phyloP scores from a whole-genome alignment of 208 protist genomes.

The Acanthamoeba royreba region DNA sequence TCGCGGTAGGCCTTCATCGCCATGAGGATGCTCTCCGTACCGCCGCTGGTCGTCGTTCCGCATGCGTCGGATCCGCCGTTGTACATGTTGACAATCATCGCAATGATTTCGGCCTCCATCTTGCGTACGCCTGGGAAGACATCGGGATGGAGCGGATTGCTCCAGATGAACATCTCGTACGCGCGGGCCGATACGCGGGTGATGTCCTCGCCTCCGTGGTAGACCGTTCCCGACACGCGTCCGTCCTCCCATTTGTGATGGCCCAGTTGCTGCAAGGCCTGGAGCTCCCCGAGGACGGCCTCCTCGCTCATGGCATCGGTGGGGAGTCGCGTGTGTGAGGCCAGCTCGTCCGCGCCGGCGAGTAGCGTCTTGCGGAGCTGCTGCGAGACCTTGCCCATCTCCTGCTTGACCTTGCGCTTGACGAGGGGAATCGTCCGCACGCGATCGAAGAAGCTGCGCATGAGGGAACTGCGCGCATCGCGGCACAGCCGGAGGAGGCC shows the following conservation, averaged over 20 bases:
- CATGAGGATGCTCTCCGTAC: constrained; percentile 91
- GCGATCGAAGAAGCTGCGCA: background rate
- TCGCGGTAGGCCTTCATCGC: constrained; percentile 95
- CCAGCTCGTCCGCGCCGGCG: background rate
- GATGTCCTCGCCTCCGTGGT: constrained; percentile 13
- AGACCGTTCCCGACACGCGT: background rate
- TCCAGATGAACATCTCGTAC: constrained; percentile 48
- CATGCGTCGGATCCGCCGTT: constrained; percentile 89
- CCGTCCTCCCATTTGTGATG: constrained; percentile 28
- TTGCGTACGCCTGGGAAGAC: constrained; percentile 95
- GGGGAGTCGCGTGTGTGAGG: background rate
- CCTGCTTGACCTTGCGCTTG: background rate
- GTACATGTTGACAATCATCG: constrained; percentile 93
- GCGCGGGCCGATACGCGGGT: background rate
- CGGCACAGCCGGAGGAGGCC: background rate
- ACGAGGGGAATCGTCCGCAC: background rate
- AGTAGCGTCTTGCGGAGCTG: background rate
- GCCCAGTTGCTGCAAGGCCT: background rate
- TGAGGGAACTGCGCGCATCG: background rate
- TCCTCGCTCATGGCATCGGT: background rate
- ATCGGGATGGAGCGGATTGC: constrained; percentile 94
- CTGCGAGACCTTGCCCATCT: background rate
- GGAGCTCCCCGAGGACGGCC: background rate
- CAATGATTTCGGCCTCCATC: constrained; percentile 96
- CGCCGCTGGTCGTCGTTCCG: constrained; percentile 93